Percentiles rank a stretch among this genome's conserved stretches.
These are phyloP conservation scores for Chlorencoelia australis DNA, from an alignment of 2,329 filamentous ascomycete species.

Conservation along the genomic window DNA sequence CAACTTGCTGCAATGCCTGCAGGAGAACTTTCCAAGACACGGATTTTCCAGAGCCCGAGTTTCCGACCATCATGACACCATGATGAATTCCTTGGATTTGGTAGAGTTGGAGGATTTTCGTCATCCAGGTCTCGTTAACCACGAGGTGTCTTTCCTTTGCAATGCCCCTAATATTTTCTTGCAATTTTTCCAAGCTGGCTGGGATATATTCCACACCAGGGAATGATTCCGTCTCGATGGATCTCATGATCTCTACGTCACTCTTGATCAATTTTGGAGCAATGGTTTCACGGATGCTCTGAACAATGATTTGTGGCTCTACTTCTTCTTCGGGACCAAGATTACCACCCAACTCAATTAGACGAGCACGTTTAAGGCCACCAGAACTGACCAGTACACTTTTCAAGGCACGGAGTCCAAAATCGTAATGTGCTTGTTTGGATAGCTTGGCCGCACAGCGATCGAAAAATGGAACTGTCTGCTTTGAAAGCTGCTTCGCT, in stretches of 20 bases:
- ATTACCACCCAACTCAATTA: conserved; percentile 47
- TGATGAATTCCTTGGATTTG: conserved; percentile 98
- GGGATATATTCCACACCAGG: conserved; percentile 88
- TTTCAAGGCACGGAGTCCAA: conserved; percentile 93
- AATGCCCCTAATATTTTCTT: conserved; percentile 70
- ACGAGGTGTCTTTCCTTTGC: conserved; percentile 80
- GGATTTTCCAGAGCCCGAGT: conserved; percentile 95
- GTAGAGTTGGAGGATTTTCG: conserved; percentile 91
- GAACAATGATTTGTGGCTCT: conserved; percentile 95
- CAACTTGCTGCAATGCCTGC: conserved; percentile 81
- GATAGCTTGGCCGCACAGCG: conserved; percentile 72
- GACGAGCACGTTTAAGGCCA: conserved; percentile 78
- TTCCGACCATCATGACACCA: conserved; percentile 99
- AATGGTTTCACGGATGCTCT: conserved; percentile 97
- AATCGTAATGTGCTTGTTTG: conserved; percentile 98
- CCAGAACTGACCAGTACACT: conserved; percentile 97
- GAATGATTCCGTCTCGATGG: conserved; percentile 78
- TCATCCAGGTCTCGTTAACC: conserved; percentile 92
- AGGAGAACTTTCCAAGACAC: conserved; percentile 88
- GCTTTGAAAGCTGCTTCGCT: conserved; percentile 85
- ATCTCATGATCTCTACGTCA: conserved; percentile 80
- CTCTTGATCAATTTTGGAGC: conserved; percentile 90
- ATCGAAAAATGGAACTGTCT: conserved; percentile 98
- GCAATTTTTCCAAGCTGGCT: conserved; percentile 70
- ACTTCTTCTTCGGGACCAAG: conserved; percentile 61